Evolutionary conservation across 352 stramenopile genomes (phyloP).

Genomic region (Plasmopara viticola): DNA sequence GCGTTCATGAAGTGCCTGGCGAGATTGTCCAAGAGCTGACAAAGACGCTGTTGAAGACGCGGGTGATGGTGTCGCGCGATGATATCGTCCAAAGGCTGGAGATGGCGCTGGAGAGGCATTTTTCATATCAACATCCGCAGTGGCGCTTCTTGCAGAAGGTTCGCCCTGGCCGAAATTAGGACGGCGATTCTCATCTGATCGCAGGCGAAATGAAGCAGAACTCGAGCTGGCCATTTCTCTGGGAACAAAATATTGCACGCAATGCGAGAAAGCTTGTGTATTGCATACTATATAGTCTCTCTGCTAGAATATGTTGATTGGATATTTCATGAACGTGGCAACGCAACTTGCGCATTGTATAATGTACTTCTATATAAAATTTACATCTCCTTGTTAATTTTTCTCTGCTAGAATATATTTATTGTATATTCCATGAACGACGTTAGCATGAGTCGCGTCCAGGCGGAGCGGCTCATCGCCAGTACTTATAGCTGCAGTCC

Average conservation of each 20-base stretch:
- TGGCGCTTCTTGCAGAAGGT: conserved; percentile 1
- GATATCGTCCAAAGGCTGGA: conserved; percentile 10
- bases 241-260: conserved; percentile 23
- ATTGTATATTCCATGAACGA: too few species aligned
- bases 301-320: too few species aligned
- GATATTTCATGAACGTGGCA: too few species aligned
- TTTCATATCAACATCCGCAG: conserved; percentile 33
- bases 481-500: too few species aligned
- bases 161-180: conserved; percentile 19
- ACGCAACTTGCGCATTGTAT: too few species aligned
- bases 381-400: too few species aligned
- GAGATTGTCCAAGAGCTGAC: conserved; percentile 7
- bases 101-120: conserved; percentile 15
- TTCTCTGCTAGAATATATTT: too few species aligned
- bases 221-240: not conserved
- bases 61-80: conserved; percentile 8
- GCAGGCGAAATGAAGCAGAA: conserved; percentile 16
- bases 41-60: conserved; percentile 3
- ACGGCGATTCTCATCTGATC: conserved; percentile 30
- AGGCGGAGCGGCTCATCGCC: too few species aligned
- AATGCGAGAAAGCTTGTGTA: too few species aligned
- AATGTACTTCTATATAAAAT: too few species aligned
- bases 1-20: conserved; percentile 14
- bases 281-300: too few species aligned
- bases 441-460: too few species aligned